phyloP scores from a whole-genome alignment of 106 monocot species.

The Dendrobium officinale region DNA sequence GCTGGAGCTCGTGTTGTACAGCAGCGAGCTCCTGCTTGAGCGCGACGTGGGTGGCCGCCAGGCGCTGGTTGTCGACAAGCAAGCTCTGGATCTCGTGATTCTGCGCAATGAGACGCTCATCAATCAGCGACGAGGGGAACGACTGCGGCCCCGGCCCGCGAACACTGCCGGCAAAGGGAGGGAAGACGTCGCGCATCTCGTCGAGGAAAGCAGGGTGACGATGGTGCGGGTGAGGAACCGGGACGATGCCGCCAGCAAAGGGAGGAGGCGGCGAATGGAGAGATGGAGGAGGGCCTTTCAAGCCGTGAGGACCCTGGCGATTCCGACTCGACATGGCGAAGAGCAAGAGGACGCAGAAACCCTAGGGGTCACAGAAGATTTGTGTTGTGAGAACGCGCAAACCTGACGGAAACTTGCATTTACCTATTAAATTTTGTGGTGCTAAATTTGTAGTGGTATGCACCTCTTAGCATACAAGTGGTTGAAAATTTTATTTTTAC shows the following conservation, averaged over 20 bases:
- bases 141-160: constrained; percentile 13
- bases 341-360: neutral
- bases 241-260: constrained; percentile 1
- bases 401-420: no score
- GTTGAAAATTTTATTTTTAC: no score
- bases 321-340: constrained; percentile 21
- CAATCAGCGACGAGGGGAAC: constrained; percentile 26
- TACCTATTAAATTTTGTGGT: no score
- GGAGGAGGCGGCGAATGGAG: constrained; percentile 10
- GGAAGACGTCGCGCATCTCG: constrained; percentile 15
- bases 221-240: constrained; percentile 4
- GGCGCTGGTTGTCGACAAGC: constrained; percentile 76
- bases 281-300: constrained; percentile 10
- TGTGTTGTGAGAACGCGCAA: neutral
- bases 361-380: neutral
- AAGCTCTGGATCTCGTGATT: constrained; percentile 66
- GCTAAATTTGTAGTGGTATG: no score
- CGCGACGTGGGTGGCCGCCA: constrained; percentile 91
- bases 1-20: constrained; percentile 51
- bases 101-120: constrained; percentile 60
- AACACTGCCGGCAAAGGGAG: neutral
- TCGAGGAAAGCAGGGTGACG: constrained; percentile 8
- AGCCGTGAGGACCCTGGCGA: constrained; percentile 13
- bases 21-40: constrained; percentile 72
- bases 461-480: no score